A percentile compares a stretch with the other conserved stretches of the same genome.
phyloP scores from a whole-genome alignment of 495 filamentous ascomycete genomes.

The Aspergillus cavernicola region DNA sequence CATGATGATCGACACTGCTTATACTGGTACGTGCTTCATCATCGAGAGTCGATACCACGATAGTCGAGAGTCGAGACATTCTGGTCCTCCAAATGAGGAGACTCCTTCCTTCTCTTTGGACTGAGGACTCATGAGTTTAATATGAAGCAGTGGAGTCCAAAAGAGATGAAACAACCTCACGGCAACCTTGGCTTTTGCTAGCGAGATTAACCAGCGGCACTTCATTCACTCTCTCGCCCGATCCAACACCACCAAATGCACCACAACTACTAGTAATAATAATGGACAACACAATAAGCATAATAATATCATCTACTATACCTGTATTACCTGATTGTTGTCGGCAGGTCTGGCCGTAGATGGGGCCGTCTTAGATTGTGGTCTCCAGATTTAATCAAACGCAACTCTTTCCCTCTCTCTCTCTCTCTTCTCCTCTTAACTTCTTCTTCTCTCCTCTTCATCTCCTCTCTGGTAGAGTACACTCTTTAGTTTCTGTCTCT shows the following conservation, averaged over 20 bases:
- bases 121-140: neutral
- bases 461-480: slow-evolving; percentile 22
- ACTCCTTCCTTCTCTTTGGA: too few relatives aligned
- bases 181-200: neutral
- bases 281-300: too few relatives aligned
- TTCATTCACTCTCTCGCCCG: too few relatives aligned
- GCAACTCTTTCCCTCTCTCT: neutral
- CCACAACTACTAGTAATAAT: too few relatives aligned
- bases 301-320: neutral
- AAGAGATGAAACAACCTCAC: neutral
- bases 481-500: slow-evolving; percentile 23
- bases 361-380: slow-evolving; percentile 5
- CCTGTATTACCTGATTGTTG: neutral
- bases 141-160: neutral
- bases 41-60: too few relatives aligned
- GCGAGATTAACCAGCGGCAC: slow-evolving; percentile 2
- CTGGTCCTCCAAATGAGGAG: too few relatives aligned
- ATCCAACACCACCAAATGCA: too few relatives aligned
- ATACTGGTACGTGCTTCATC: neutral
- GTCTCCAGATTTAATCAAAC: slow-evolving; percentile 20
- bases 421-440: slow-evolving; percentile 5
- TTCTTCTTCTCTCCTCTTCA: slow-evolving; percentile 10
- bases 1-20: neutral
- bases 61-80: too few relatives aligned
- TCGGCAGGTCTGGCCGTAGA: neutral